These are phyloP conservation scores for Cardamine chenopodiifolia DNA, from an alignment of 345 rosid genomes.

Conservation along the genomic window DNA sequence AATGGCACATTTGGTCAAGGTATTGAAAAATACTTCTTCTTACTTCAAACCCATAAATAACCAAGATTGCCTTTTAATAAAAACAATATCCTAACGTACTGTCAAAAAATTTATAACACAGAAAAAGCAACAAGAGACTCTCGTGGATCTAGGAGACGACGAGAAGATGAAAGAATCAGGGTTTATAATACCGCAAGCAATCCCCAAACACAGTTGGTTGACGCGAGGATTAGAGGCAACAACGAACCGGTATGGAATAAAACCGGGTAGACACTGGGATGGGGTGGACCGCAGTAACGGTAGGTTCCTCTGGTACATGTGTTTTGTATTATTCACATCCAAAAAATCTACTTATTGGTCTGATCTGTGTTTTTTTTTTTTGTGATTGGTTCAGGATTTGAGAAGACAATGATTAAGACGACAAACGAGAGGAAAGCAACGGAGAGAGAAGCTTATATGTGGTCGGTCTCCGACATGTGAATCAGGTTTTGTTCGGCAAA, in stretches of 20 bases:
- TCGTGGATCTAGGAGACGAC: conserved; percentile 71
- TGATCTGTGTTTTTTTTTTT: not conserved
- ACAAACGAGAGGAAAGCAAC: conserved; percentile 78
- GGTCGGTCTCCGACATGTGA: conserved; percentile 94
- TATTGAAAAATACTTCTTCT: conserved; percentile 26
- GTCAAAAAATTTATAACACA: conserved; percentile 33
- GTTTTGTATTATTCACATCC: not conserved
- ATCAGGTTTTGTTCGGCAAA: conserved; percentile 4
- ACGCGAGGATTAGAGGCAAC: conserved; percentile 79
- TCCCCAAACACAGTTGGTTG: conserved; percentile 86
- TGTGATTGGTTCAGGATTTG: conserved; percentile 56
- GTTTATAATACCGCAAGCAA: conserved; percentile 78
- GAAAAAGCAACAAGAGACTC: conserved; percentile 61
- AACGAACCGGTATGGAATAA: conserved; percentile 81
- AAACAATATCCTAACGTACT: not conserved
- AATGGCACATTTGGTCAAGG: conserved; percentile 97
- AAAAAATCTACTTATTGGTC: not conserved
- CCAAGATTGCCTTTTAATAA: not conserved
- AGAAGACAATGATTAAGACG: conserved; percentile 68
- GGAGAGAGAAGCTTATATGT: conserved; percentile 85
- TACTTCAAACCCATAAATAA: not conserved
- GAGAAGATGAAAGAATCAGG: conserved; percentile 95
- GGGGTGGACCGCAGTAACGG: conserved; percentile 94
- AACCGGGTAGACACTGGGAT: conserved; percentile 99
- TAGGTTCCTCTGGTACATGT: conserved; percentile 34